Evolutionary conservation across 768 basidiomycete species (phyloP), one percentile per base, ranked within the genome.

Genomic region (Collybiopsis confluens): DNA sequence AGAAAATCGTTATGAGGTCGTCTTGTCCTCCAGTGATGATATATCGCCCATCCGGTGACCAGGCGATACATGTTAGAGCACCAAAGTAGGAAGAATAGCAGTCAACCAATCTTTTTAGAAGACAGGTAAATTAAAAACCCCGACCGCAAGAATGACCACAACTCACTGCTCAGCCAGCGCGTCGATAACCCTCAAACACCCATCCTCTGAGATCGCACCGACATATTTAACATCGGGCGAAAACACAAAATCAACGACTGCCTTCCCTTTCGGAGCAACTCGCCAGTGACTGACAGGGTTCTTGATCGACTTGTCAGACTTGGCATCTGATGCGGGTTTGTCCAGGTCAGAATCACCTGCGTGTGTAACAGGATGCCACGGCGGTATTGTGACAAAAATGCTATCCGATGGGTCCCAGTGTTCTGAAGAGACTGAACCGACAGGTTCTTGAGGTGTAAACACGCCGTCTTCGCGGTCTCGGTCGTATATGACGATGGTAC

Each of bases 81-180:
- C 95, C 96, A 63, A 98, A 99, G 67, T 99, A 99, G 3, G 93
- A 92, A 1, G 91, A 85, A 64, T 91, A 98, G 57, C 90, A 91
- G 65, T 98, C 93, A 18, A 93, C 80, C n/a, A 98, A 78, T 61
- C 95, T 53, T 11, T 28, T 56, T 16, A 61, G 45, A 27, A 18
- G 18, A 43, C 28, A 30, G 10, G n/a, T 23, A 20, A 5, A n/a
- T 18, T 47, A 9, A 45, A 45, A 30, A 8, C n/a, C 20, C 27
- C 49, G 28, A 40, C 55, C 16, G 44, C 24, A 41, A 24, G 23
- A 56, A 52, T 13, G 26, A 37, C 15, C 28, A 35, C 23, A n/a
- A 68, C 86, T 61, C 59, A 94, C 93, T 88, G 85, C 68, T 96
- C 91, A 30, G 85, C 86, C 45, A 89, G 71, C 1, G 90, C 85